Evolutionary conservation across 108 stramenopile genomes (phyloP).

Genomic region (Nitzschia sp.): DNA sequence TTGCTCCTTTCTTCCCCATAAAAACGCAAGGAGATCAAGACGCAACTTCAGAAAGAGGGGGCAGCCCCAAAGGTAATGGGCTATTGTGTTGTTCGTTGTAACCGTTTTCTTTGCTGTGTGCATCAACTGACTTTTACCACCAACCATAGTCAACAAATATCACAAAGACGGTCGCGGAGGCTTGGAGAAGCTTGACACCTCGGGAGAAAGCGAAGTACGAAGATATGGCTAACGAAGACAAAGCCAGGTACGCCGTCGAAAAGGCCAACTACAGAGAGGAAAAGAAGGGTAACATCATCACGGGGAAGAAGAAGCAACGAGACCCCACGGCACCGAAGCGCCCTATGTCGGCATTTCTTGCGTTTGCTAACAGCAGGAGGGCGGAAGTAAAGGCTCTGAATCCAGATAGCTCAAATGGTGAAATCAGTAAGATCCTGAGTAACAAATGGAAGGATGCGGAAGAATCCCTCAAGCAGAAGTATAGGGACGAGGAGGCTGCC

Average conservation of each 20-base stretch:
- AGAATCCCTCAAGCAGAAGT: constrained; percentile 20
- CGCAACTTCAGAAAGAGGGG: constrained; percentile 11
- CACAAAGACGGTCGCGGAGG: constrained; percentile 39
- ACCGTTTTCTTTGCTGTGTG: no score
- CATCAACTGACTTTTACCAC: neutral
- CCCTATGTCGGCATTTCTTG: constrained; percentile 51
- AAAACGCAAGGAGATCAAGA: constrained; percentile 42
- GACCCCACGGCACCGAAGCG: constrained; percentile 37
- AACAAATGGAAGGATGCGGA: constrained; percentile 42
- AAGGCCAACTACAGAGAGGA: constrained; percentile 39
- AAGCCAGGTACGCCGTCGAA: constrained; percentile 45
- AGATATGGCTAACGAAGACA: constrained; percentile 44
- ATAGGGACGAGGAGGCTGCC: constrained; percentile 33
- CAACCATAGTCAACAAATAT: constrained; percentile 27
- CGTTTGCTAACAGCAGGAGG: constrained; percentile 42
- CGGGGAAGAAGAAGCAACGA: constrained; percentile 18
- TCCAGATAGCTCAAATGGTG: constrained; percentile 32
- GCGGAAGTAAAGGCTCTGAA: constrained; percentile 41
- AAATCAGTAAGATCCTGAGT: constrained; percentile 40
- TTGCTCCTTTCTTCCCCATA: no score
- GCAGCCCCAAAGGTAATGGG: constrained; percentile 17
- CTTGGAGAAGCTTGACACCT: constrained; percentile 37
- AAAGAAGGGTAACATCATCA: constrained; percentile 18
- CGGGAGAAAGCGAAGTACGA: constrained; percentile 47
- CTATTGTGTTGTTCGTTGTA: no score